A percentile compares a stretch with the other conserved stretches of the same genome.
phyloP scores from a whole-genome alignment of 345 rosid genomes.

The Moringa oleifera region DNA sequence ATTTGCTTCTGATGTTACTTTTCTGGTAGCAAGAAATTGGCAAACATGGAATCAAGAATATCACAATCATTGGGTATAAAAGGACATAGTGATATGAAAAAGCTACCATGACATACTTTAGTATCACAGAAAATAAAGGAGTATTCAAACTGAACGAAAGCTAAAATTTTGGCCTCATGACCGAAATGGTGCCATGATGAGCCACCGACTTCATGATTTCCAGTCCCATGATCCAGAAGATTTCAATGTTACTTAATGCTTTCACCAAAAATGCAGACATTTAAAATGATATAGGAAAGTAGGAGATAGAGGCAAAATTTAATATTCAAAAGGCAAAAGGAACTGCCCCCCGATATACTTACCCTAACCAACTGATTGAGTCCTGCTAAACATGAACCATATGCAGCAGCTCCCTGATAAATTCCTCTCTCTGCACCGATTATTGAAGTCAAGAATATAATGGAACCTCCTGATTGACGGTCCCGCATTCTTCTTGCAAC shows the following conservation, averaged over 20 bases:
- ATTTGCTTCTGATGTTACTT: background rate
- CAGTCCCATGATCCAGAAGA: background rate
- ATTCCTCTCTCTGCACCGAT: slow-evolving; percentile 77
- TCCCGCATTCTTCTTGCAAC: slow-evolving; percentile 69
- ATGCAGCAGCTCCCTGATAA: slow-evolving; percentile 81
- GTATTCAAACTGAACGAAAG: background rate
- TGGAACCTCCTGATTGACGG: slow-evolving; percentile 59
- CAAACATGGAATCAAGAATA: too few relatives aligned
- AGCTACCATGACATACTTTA: too few relatives aligned
- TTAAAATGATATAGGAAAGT: background rate
- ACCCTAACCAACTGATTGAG: slow-evolving; percentile 82
- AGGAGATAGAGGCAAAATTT: too few relatives aligned
- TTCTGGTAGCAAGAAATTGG: background rate
- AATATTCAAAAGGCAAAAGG: background rate
- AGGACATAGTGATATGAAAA: too few relatives aligned
- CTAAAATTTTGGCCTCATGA: too few relatives aligned
- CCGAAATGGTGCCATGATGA: too few relatives aligned
- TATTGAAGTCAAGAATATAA: slow-evolving; percentile 57
- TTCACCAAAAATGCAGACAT: too few relatives aligned
- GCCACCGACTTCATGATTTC: background rate
- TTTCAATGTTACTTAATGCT: background rate
- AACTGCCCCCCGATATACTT: slow-evolving; percentile 8
- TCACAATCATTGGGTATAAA: too few relatives aligned
- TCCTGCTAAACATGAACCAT: slow-evolving; percentile 66
- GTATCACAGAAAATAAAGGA: background rate